phyloP scores from a whole-genome alignment of 2,329 filamentous ascomycete genomes.

The Clonostachys solani region DNA sequence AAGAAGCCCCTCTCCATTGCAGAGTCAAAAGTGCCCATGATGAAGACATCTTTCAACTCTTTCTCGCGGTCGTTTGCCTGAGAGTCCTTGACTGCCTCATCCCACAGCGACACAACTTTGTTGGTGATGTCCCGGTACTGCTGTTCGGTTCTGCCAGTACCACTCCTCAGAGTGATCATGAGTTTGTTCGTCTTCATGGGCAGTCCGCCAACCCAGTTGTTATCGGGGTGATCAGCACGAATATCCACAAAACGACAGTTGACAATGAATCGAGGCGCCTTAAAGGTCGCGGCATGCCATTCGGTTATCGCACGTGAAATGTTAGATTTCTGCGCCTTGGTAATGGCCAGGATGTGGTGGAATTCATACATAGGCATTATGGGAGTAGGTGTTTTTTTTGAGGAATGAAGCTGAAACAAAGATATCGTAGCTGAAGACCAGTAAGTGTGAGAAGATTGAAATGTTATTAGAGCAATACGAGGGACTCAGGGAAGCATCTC shows the following conservation, averaged over 20 bases:
- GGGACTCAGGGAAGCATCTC: no score
- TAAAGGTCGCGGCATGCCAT: slow-evolving; percentile 7
- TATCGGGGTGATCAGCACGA: background rate
- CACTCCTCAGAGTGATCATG: background rate
- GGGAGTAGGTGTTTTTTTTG: no score
- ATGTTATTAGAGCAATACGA: no score
- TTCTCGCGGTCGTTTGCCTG: no score
- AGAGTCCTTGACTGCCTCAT: background rate
- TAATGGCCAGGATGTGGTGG: background rate
- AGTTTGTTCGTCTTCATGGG: background rate
- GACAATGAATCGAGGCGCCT: slow-evolving; percentile 5
- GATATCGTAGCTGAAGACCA: no score
- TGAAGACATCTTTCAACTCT: background rate
- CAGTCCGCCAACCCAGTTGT: background rate
- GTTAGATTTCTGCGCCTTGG: background rate
- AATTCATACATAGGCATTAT: background rate
- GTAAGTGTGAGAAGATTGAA: no score
- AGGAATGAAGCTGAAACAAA: no score
- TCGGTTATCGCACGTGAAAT: slow-evolving; percentile 4
- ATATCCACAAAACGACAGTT: slow-evolving; percentile 6
- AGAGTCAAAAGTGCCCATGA: background rate
- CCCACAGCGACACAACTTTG: background rate
- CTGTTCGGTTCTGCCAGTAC: background rate
- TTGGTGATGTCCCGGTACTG: background rate
- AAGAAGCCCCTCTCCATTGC: background rate